Base-by-base conservation (phyloP, 306 rosid genomes). In the Gynostemma pentaphyllum region DNA sequence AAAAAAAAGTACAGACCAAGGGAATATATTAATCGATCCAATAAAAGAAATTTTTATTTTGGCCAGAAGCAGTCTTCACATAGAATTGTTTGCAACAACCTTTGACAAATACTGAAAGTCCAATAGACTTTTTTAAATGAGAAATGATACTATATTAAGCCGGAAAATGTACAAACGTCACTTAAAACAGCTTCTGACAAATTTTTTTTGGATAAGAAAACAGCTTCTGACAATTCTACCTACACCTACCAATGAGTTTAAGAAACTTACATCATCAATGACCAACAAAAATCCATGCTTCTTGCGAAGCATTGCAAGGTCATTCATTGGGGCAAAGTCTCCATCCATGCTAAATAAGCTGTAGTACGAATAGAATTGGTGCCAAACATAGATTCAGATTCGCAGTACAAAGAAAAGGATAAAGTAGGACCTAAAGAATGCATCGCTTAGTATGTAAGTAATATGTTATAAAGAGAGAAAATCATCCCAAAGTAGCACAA, bases 311-410 rank as follows among this genome's bases (percentile, higher is more conserved):
- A 71, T 77, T 67, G 75, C 95, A 53, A 92, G 95, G 69, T 84
- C 90, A 24, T 39, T 66, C 87, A 92, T 74, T 24, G 98, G 96
- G 36, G 96, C 95, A 68, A 75, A 86, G 82, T 92, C 98, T 42
- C 96, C 95, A 65, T 92, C 98, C 98, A 92, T 92, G 79, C 98
- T 92, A 81, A 92, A 92, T 84, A 92, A 81, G 85, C 98, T 92
- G 88, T 22, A 54, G 45, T 64, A 50, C 15, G 56, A 59, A 50
- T 69, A 45, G 19, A 74, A 68, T 64, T 30, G 72, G 45, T 37
- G 67, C 51, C 34, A 23, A 44, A 60, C 47, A 67, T 5, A 24
- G 14, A 54, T 61, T 40, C 36, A 60, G 28, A 37, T 19, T 37
- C 1, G 47, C 30, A 60, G 65, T 60, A 13, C 36, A 32, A 32